A percentile compares a stretch with the other conserved stretches of the same genome.
These are phyloP conservation scores for Carex kokanica DNA, from an alignment of 176 grass and related monocot species.

Conservation along the genomic window DNA sequence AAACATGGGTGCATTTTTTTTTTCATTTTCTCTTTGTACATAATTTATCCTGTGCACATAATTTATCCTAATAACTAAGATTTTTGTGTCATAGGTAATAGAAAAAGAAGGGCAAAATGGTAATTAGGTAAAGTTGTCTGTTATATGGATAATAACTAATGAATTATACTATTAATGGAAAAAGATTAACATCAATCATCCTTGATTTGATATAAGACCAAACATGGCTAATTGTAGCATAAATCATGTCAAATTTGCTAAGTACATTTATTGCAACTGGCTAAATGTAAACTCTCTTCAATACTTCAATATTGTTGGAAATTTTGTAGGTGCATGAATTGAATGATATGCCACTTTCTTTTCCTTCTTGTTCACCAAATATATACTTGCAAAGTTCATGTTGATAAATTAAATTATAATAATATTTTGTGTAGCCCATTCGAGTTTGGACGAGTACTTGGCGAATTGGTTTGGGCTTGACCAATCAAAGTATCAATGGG, in stretches of 20 bases:
- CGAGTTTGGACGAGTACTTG: conserved; percentile 68
- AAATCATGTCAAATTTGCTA: not conserved
- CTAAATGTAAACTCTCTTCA: not conserved
- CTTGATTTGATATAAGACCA: conserved; percentile 13
- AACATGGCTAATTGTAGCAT: not conserved
- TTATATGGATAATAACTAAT: not conserved
- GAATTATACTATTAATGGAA: not conserved
- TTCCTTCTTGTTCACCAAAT: not conserved
- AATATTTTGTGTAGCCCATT: conserved; percentile 25
- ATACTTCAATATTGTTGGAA: conserved; percentile 2
- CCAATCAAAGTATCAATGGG: conserved; percentile 98
- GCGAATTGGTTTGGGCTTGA: conserved; percentile 85
- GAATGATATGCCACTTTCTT: not conserved
- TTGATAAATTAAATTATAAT: not conserved
- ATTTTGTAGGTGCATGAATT: conserved; percentile 17
- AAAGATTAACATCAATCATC: not conserved
- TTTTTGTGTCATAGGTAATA: not conserved
- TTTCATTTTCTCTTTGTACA: not conserved
- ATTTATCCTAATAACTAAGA: not conserved
- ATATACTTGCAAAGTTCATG: not conserved
- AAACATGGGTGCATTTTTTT: not conserved
- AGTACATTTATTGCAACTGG: not conserved
- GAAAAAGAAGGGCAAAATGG: not conserved
- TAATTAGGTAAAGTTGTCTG: not conserved
- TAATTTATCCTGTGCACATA: not conserved